These are phyloP conservation scores for Colletotrichum navitas DNA, from an alignment of 2,329 filamentous ascomycete species.

Conservation along the genomic window DNA sequence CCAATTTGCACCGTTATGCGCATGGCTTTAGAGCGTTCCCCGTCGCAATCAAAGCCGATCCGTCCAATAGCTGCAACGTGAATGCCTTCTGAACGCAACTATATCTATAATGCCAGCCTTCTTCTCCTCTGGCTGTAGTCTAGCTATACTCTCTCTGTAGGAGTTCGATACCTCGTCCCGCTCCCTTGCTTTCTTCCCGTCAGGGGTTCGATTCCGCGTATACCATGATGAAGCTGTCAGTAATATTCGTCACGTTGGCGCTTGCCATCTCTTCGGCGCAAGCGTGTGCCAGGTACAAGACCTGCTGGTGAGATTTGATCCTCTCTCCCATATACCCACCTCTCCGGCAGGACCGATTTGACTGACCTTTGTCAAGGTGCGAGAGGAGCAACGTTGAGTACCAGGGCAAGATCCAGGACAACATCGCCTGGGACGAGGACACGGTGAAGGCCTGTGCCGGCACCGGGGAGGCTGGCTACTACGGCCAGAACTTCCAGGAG, in stretches of 20 bases:
- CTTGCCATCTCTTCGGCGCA: conserved; percentile 15
- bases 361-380: conserved; percentile 5
- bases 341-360: too few species aligned
- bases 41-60: not conserved
- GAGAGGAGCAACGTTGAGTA: not conserved
- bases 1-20: not conserved
- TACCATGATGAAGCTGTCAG: conserved; percentile 18
- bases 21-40: not conserved
- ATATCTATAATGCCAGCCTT: not conserved
- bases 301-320: not conserved
- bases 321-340: too few species aligned
- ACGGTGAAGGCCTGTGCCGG: not conserved
- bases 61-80: not conserved
- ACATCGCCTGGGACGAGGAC: conserved; percentile 10
- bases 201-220: not conserved
- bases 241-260: not conserved
- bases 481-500: conserved; percentile 25
- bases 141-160: not conserved
- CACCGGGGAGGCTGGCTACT: not conserved
- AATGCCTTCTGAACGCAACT: not conserved
- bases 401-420: conserved; percentile 16
- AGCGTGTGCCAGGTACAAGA: conserved; percentile 25
- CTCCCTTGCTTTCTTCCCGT: not conserved
- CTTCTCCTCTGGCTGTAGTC: not conserved
- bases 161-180: not conserved